phyloP scores from a whole-genome alignment of 176 grass and related monocot species.

The Lolium rigidum region DNA sequence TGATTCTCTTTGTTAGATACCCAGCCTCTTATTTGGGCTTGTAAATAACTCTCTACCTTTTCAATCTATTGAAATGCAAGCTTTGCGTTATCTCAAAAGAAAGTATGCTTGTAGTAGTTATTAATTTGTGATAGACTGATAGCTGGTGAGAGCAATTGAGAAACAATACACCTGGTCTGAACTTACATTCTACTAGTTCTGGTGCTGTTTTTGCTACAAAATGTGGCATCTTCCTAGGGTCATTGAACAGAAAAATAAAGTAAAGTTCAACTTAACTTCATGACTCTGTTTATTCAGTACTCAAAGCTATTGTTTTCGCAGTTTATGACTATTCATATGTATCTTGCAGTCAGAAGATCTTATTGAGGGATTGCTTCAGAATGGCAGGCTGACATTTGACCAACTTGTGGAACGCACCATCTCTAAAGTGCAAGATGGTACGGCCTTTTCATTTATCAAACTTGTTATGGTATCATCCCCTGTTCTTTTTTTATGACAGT shows the following conservation, averaged over 20 bases:
- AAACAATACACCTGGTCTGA: not conserved
- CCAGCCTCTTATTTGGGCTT: too few species aligned
- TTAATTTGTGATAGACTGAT: conserved; percentile 11
- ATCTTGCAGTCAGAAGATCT: conserved; percentile 75
- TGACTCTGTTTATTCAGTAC: not conserved
- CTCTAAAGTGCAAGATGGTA: conserved; percentile 49
- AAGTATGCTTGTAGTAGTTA: not conserved
- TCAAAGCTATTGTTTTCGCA: not conserved
- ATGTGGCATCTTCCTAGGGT: not conserved
- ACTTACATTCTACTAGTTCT: conserved; percentile 5
- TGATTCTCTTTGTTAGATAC: not conserved
- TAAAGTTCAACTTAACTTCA: not conserved
- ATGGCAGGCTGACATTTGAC: conserved; percentile 93
- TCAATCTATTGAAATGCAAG: too few species aligned
- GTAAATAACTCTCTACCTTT: too few species aligned
- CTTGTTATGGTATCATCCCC: conserved; percentile 22
- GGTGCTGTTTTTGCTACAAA: not conserved
- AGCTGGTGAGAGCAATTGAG: conserved; percentile 13
- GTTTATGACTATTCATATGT: conserved; percentile 40
- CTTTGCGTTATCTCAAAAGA: too few species aligned
- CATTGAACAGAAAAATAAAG: not conserved
- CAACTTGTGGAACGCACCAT: conserved; percentile 69
- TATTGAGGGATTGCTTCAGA: conserved; percentile 78
- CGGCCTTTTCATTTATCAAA: conserved; percentile 29
- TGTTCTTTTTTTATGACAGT: conserved; percentile 31